A percentile compares a stretch with the other conserved stretches of the same genome.
These are phyloP conservation scores for Microbotryum silenes-acaulis DNA, from an alignment of 1,284 basidiomycete genomes.

Conservation along the genomic window DNA sequence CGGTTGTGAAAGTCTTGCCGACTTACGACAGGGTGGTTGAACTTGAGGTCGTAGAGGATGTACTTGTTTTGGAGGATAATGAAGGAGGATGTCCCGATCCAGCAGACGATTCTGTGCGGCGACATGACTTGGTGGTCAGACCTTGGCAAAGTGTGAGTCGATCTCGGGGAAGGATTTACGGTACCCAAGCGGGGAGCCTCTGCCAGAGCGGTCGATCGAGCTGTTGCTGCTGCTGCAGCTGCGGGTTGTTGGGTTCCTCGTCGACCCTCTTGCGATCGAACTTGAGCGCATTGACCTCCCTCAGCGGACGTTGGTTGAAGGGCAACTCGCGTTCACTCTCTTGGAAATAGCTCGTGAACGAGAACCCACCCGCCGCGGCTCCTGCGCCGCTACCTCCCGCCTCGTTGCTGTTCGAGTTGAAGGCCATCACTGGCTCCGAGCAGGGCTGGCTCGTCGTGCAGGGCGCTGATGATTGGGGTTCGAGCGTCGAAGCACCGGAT, in stretches of 20 bases:
- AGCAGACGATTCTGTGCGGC: slow-evolving; percentile 39
- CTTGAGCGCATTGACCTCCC: background rate
- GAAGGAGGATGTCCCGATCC: slow-evolving; percentile 80
- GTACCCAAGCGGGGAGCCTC: slow-evolving; percentile 26
- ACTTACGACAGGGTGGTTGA: slow-evolving; percentile 50
- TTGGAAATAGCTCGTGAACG: slow-evolving; percentile 10
- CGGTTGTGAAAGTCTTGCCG: background rate
- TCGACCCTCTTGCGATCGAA: slow-evolving; percentile 6
- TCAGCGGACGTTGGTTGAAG: slow-evolving; percentile 18
- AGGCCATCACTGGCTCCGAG: too few species aligned
- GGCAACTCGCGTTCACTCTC: slow-evolving; percentile 15
- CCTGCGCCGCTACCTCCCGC: too few species aligned
- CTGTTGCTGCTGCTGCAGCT: too few species aligned
- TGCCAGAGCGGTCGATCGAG: slow-evolving; percentile 23
- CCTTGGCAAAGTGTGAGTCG: background rate
- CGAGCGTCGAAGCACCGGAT: too few species aligned
- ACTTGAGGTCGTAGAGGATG: slow-evolving; percentile 71
- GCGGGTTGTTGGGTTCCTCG: background rate
- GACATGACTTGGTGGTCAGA: background rate
- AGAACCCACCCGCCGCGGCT: background rate
- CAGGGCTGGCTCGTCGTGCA: too few species aligned
- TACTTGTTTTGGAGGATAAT: slow-evolving; percentile 98
- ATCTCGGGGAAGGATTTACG: slow-evolving; percentile 5
- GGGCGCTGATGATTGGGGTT: too few species aligned
- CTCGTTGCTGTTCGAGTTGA: too few species aligned